Base-by-base conservation (phyloP, 352 stramenopile species). In the Halophytophthora batemanensis region DNA sequence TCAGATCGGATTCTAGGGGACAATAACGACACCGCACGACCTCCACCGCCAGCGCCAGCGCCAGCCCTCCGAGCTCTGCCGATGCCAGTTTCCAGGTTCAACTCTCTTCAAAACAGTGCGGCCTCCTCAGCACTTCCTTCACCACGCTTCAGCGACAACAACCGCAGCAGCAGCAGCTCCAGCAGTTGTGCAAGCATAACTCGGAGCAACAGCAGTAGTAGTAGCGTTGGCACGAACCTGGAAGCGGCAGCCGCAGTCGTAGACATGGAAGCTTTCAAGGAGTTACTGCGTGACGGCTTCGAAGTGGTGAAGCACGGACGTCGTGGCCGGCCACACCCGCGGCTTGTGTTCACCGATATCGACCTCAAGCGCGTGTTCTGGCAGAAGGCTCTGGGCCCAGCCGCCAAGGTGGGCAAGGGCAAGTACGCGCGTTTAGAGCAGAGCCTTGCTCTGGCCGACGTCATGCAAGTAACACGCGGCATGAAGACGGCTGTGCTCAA, bases 401-500 rank as follows among this genome's bases (percentile, higher is more conserved):
- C 53, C 18, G 56, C 60, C 44, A 73, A 82, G 43, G 72, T 87
- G n/a, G 57, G 57, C 50, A 71, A 71, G 55, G 63, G 71, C 28
- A 89, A 89, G 54, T 70, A 82, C 28, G 72, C 77, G 12, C 78
- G 80, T 41, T 56, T 91, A 2, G 81, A 91, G 45, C 77, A 87
- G 53, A 87, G 76, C 54, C 43, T 90, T n/a, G 56, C 80, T 13
- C 72, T 89, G 34, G 49, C 50, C 2, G 80, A 88, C 31, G 77
- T 90, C 14, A 57, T 89, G 36, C 76, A 89, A 41, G 75, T 89
- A 37, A 60, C 85, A n/a, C 71, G 79, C 31, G 75, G 80, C 22
- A 87, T 89, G 74, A 89, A 90, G 45, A 90, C 80, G 7, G 65
- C 81, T 12, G 80, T 90, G 45, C 76, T 90, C 56, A 88, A 89